These are phyloP conservation scores for Tripidium arundinaceum DNA, from an alignment of 202 grass and related monocot species.

Conservation along the genomic window DNA sequence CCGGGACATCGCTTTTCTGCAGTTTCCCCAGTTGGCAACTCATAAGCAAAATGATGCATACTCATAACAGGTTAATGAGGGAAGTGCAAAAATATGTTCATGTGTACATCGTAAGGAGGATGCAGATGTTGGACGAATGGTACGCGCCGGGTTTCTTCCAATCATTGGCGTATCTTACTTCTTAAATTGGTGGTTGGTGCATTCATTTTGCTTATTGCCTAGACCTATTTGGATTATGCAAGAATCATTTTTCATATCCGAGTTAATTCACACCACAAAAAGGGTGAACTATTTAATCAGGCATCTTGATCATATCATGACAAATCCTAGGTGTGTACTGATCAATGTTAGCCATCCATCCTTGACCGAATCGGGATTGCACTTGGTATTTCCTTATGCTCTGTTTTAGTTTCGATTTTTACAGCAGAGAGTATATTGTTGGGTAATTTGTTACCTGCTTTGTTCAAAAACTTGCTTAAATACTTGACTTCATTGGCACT, in stretches of 20 bases:
- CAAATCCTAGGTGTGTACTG: not conserved
- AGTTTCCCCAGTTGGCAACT: constrained; percentile 28
- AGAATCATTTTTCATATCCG: not conserved
- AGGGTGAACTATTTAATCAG: not conserved
- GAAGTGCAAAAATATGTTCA: not conserved
- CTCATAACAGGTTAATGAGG: not conserved
- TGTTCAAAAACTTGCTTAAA: not conserved
- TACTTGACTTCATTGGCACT: not conserved
- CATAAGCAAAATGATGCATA: not conserved
- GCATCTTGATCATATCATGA: not conserved
- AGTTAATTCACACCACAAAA: not conserved
- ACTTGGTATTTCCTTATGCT: not conserved
- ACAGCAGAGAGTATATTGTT: not conserved
- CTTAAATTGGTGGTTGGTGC: constrained; percentile 2
- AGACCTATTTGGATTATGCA: not conserved
- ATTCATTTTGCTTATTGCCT: not conserved
- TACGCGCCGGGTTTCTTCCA: not conserved
- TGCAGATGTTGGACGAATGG: constrained; percentile 38
- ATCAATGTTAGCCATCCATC: not conserved
- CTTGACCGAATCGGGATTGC: not conserved
- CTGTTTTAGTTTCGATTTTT: not conserved
- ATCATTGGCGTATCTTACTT: not conserved
- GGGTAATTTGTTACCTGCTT: not conserved
- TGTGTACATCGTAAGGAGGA: constrained; percentile 28
- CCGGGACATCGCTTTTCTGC: constrained; percentile 36